Conservation (phyloP, 73 alveolate species). For the Paramecium biaurelia region DNA sequence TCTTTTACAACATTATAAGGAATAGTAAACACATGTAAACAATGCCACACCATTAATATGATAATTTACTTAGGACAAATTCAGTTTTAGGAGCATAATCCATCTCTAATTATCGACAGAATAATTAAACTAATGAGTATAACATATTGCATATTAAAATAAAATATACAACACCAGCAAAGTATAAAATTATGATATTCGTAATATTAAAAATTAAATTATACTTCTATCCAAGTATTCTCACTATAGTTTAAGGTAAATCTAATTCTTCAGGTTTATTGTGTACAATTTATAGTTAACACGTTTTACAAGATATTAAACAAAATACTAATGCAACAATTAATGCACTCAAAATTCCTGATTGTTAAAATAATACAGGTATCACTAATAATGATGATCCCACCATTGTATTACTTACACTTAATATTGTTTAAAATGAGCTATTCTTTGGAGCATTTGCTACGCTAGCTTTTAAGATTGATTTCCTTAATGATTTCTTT, state of each 20-base stretch:
- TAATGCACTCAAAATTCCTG: conserved; percentile 28
- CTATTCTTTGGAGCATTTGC: conserved; percentile 12
- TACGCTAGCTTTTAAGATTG: not conserved
- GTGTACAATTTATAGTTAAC: not conserved
- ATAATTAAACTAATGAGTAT: not conserved
- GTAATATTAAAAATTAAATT: not conserved
- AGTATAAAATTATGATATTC: conserved; percentile 8
- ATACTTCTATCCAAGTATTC: conserved; percentile 11
- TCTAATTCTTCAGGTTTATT: conserved; percentile 21
- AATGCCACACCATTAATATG: conserved; percentile 25
- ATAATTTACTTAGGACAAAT: not conserved
- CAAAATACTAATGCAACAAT: conserved; percentile 21
- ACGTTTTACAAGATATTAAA: not conserved
- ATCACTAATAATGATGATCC: conserved; percentile 29
- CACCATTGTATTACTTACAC: conserved; percentile 28
- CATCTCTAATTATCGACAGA: not conserved
- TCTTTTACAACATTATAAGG: not conserved
- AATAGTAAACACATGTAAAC: not conserved
- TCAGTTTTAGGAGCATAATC: not conserved
- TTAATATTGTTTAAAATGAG: conserved; percentile 5
- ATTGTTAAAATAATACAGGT: not conserved
- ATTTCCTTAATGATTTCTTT: not conserved
- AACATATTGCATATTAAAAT: conserved; percentile 41
- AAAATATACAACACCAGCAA: conserved; percentile 30
- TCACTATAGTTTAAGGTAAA: conserved; percentile 9